Base-by-base conservation (phyloP, 257 asterid genomes). In the Anisodus acutangulus region DNA sequence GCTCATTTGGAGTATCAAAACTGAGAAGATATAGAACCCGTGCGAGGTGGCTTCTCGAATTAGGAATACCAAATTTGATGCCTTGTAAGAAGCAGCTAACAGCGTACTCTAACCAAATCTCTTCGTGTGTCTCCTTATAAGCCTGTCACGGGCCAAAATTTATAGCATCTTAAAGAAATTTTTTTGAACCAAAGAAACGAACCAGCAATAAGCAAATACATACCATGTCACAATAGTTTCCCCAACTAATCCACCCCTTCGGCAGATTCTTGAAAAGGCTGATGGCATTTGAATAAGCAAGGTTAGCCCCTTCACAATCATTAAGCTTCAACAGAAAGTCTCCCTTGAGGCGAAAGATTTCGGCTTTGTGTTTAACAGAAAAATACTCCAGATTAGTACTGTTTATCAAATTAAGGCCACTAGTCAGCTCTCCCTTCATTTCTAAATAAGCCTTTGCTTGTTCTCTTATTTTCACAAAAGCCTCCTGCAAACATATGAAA, bases 231-330 rank as follows among this genome's bases (percentile, higher is more conserved):
- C 99, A 97, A 88, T 93, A 97, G 86, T 89, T 95, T 90, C 99
- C 98, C 98, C 98, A 97, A 88, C 98, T 95, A 89, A 97, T 93
- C 99, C 99, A 97, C 81, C 98, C 99, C 89, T 95, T 97, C 5
- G 98, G 98, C 94, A 95, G 89, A 90, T 90, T 93, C 93, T 95
- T 97, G 94, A 91, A 97, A 87, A 93, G 96, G 90, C 92, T 85
- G 79, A 97, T 94, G 64, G 97, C 97, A 82, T 92, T 89, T 86
- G 99, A 97, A 89, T 95, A 97, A 88, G 97, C 92, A 86, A 93
- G 89, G 84, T 97, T 97, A 86, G 99, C 99, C 66, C 99, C 99
- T 91, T 97, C 99, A 83, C 93, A 91, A 88, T 97, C 99, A 85
- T 90, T 90, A 69, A 95, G 97, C 92, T 97, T 97, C 90, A 97